Evolutionary conservation across 306 rosid species (phyloP).

Genomic region (Vicia villosa): DNA sequence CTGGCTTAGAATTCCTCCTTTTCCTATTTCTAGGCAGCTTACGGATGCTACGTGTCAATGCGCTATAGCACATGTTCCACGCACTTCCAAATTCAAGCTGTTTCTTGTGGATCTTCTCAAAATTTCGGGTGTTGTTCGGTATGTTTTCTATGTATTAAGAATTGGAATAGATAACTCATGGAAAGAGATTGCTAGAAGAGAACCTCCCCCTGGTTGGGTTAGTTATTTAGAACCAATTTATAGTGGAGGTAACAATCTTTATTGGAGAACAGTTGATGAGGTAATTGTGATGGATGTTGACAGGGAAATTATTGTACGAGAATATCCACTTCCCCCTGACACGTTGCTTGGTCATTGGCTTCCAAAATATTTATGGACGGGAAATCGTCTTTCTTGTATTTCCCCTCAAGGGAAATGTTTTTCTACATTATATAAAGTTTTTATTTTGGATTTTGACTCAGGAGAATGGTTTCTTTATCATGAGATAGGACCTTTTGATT

Average conservation of each 20-base stretch:
- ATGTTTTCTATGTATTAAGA: neutral
- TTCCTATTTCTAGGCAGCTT: neutral
- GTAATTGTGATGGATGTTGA: neutral
- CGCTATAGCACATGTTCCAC: neutral
- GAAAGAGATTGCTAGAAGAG: conserved; percentile 9
- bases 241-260: neutral
- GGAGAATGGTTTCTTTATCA: neutral
- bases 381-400: neutral
- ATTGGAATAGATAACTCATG: conserved; percentile 5
- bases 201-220: rapidly evolving
- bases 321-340: neutral
- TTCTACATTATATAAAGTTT: neutral
- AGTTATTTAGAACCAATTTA: neutral
- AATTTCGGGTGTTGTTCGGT: neutral
- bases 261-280: neutral
- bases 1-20: too few species aligned
- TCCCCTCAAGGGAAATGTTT: neutral
- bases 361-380: neutral
- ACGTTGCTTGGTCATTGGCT: neutral
- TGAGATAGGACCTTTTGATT: neutral
- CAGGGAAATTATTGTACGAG: neutral
- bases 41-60: neutral
- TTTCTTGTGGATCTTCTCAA: neutral
- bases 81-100: neutral
- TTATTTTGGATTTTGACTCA: neutral